phyloP scores from a whole-genome alignment of 805 yeast species.

The Cyberlindnera misumaiensis region DNA sequence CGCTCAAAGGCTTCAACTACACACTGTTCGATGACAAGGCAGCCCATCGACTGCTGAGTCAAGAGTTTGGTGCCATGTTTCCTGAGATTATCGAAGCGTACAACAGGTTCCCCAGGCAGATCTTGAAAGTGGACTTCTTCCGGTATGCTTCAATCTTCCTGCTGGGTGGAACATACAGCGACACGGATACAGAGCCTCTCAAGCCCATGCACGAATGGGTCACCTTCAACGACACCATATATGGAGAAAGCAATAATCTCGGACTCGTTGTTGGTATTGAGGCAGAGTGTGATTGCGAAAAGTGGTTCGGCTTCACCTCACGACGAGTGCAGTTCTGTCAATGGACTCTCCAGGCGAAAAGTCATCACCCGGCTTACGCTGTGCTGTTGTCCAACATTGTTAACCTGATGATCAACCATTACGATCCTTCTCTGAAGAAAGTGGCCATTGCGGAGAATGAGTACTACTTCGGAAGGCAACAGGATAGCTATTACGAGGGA shows the following conservation, averaged over 20 bases:
- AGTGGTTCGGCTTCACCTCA: conserved; percentile 46
- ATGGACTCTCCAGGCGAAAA: conserved; percentile 54
- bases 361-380: conserved; percentile 54
- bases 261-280: conserved; percentile 53
- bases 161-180: conserved; percentile 57
- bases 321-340: conserved; percentile 57
- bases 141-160: conserved; percentile 45
- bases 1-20: conserved; percentile 11
- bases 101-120: conserved; percentile 43
- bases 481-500: conserved; percentile 55
- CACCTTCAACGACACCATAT: conserved; percentile 25
- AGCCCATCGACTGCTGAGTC: conserved; percentile 30
- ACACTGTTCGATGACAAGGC: conserved; percentile 30
- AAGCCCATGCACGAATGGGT: conserved; percentile 57
- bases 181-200: conserved; percentile 44
- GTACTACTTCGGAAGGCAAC: conserved; percentile 37
- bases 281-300: conserved; percentile 42
- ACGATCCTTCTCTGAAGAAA: conserved; percentile 24
- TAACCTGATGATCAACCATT: conserved; percentile 39
- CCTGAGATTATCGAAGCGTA: conserved; percentile 51
- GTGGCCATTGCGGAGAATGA: conserved; percentile 18
- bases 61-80: conserved; percentile 29
- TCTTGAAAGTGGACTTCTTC: conserved; percentile 49
- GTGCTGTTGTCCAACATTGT: conserved; percentile 48
- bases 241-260: conserved; percentile 26